Evolutionary conservation across 192 early-diverging fungal genomes (phyloP), one percentile per base, ranked within the genome.

Genomic region (Coemansia sp.): DNA sequence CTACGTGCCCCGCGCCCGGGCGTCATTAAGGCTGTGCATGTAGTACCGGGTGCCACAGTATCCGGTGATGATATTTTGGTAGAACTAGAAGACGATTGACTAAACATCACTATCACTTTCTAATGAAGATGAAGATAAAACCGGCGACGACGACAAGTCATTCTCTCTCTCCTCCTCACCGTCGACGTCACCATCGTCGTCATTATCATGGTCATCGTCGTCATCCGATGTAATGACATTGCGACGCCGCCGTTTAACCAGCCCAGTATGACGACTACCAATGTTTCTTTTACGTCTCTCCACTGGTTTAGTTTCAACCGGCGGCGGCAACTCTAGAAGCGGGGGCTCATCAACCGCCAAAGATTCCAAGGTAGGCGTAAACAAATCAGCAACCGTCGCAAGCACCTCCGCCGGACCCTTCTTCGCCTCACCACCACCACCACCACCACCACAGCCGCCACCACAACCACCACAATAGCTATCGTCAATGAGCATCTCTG

Each of bases 61-160:
- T 84, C 86, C 23, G 91, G 91, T 5, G 93, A 94, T 20, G 91
- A 92, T 69, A 59, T 91, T 7, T 74, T 92, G 50, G 86, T 92
- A 53, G 90, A 91, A 79, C 88, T 92, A 37, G 84, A 84, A 26
- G 75, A 80, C 33, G 55, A 65, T 28, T 34, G n/a, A n/a, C n/a
- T n/a, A n/a, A 26, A 50, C 28, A 36, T 26, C 28, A 31, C 28
- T 46, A 34, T 66, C 63, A 18, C 56, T 58, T 34, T 58, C 56
- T 21, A 58, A 13, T 20, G 56, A 58, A 8, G 56, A 58, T 3
- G 56, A 58, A 21, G 56, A 58, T 3, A 58, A 34, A 9, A 60
- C 59, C 16, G 59, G 59, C 3, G 39, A 60, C 0, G 56, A 58
- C 0, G 56, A 58, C 0, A 58, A 9, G 5, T 38, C 35, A 0